phyloP scores from a whole-genome alignment of 805 yeast species.

The Wickerhamomyces rabaulensis region DNA sequence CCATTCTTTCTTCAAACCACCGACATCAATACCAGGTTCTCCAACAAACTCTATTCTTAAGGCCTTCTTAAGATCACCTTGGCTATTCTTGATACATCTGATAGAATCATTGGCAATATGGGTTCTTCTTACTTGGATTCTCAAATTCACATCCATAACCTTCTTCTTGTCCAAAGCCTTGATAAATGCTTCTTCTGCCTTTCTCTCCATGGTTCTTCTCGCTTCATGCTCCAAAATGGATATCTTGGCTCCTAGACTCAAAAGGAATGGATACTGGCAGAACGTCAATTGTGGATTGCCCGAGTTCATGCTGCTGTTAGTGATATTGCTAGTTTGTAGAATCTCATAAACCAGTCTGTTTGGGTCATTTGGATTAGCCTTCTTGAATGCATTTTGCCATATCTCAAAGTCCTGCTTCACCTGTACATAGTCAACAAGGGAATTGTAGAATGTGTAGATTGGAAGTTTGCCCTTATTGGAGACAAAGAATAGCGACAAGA shows the following conservation, averaged over 20 bases:
- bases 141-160: slow-evolving; percentile 62
- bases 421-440: slow-evolving; percentile 75
- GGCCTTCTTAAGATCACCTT: slow-evolving; percentile 63
- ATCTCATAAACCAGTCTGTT: slow-evolving; percentile 10
- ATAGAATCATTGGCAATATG: slow-evolving; percentile 73
- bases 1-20: slow-evolving; percentile 95
- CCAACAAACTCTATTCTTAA: slow-evolving; percentile 73
- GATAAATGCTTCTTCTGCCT: slow-evolving; percentile 86
- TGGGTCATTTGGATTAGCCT: slow-evolving; percentile 1
- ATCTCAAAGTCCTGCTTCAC: slow-evolving; percentile 74
- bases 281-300: slow-evolving; percentile 41
- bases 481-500: slow-evolving; percentile 48
- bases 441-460: slow-evolving; percentile 56
- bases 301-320: slow-evolving; percentile 1
- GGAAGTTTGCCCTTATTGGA: slow-evolving; percentile 39
- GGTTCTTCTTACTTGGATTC: slow-evolving; percentile 62
- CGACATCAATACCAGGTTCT: slow-evolving; percentile 95
- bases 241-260: slow-evolving; percentile 80
- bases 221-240: slow-evolving; percentile 80
- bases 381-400: slow-evolving; percentile 53
- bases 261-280: slow-evolving; percentile 79
- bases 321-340: slow-evolving; percentile 11
- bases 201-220: slow-evolving; percentile 70
- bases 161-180: slow-evolving; percentile 60
- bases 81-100: slow-evolving; percentile 49